These are phyloP conservation scores for Nannochloropsis gaditana DNA, from an alignment of 108 stramenopile species.

Conservation along the genomic window DNA sequence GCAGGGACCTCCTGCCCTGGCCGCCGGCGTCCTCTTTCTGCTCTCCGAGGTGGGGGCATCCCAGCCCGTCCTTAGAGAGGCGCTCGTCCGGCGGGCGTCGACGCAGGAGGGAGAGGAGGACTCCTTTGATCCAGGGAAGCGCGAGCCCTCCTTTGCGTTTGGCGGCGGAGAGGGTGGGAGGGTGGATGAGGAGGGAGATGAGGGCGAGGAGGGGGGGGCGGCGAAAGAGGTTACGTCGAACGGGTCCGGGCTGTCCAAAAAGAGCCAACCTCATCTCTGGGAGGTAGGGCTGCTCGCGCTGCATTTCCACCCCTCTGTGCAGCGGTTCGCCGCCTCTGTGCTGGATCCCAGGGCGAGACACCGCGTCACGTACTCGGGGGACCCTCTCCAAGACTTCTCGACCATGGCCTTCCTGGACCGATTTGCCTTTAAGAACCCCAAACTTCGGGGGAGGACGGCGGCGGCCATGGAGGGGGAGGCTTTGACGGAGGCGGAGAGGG, in stretches of 20 bases:
- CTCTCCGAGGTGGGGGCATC: slow-evolving; percentile 72
- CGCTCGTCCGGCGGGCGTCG: background rate
- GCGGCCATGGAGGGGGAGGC: slow-evolving; percentile 44
- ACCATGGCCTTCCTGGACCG: slow-evolving; percentile 86
- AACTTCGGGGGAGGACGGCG: slow-evolving; percentile 56
- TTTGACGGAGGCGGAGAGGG: slow-evolving; percentile 57
- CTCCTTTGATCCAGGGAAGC: slow-evolving; percentile 51
- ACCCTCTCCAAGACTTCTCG: slow-evolving; percentile 88
- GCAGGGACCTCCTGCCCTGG: slow-evolving; percentile 55
- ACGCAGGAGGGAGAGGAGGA: slow-evolving; percentile 21
- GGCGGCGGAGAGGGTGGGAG: slow-evolving; percentile 14
- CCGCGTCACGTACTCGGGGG: slow-evolving; percentile 70
- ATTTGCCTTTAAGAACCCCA: slow-evolving; percentile 97
- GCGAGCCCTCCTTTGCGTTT: slow-evolving; percentile 52
- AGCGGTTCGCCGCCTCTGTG: slow-evolving; percentile 66
- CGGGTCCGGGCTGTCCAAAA: background rate
- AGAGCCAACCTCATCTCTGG: slow-evolving; percentile 57
- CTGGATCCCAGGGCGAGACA: slow-evolving; percentile 24
- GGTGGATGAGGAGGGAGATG: background rate
- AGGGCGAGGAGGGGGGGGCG: background rate
- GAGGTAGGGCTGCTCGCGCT: slow-evolving; percentile 68
- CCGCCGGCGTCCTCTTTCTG: slow-evolving; percentile 76
- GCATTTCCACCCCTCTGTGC: slow-evolving; percentile 92
- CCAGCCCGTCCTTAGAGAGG: slow-evolving; percentile 40
- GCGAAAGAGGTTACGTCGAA: background rate